Percentiles rank a stretch among this genome's conserved stretches.
phyloP scores from a whole-genome alignment of 1,139 yeast species.

The Lodderomyces pseudojiufengensis region DNA sequence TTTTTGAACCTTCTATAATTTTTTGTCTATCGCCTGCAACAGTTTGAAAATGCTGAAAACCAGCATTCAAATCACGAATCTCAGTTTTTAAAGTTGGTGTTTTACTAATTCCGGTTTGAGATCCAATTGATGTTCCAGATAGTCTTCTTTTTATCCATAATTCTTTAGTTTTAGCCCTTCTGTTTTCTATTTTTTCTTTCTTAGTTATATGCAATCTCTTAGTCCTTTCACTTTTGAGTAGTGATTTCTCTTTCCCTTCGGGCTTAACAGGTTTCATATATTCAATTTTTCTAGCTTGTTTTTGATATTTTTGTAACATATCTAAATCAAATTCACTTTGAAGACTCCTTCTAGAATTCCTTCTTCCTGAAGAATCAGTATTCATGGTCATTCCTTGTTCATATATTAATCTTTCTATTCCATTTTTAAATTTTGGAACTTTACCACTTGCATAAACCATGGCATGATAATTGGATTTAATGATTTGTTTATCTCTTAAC shows the following conservation, averaged over 20 bases:
- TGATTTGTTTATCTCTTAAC: conserved; percentile 11
- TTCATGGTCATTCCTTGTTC: conserved; percentile 38
- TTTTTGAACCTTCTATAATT: conserved; percentile 31
- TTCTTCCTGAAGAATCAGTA: conserved; percentile 6
- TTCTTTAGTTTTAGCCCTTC: not conserved
- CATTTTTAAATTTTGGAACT: conserved; percentile 24
- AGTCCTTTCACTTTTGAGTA: conserved; percentile 8
- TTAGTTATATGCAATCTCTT: conserved; percentile 7
- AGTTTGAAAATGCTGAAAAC: conserved; percentile 37
- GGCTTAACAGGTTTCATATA: not conserved
- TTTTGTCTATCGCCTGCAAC: conserved; percentile 34
- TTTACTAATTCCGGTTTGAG: no score
- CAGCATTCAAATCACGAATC: conserved; percentile 17
- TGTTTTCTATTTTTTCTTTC: conserved; percentile 1
- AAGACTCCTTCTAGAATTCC: conserved; percentile 7
- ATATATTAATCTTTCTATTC: conserved; percentile 31
- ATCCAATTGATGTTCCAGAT: no score
- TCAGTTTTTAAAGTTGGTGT: no score
- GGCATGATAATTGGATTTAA: conserved; percentile 20
- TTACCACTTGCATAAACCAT: conserved; percentile 23
- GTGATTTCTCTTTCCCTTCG: no score
- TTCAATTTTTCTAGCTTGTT: conserved; percentile 7
- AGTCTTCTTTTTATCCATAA: no score
- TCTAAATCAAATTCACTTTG: conserved; percentile 6
- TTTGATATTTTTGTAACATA: conserved; percentile 9